These are phyloP conservation scores for Thamnidium elegans DNA, from an alignment of 192 early-diverging fungal species.

Conservation along the genomic window DNA sequence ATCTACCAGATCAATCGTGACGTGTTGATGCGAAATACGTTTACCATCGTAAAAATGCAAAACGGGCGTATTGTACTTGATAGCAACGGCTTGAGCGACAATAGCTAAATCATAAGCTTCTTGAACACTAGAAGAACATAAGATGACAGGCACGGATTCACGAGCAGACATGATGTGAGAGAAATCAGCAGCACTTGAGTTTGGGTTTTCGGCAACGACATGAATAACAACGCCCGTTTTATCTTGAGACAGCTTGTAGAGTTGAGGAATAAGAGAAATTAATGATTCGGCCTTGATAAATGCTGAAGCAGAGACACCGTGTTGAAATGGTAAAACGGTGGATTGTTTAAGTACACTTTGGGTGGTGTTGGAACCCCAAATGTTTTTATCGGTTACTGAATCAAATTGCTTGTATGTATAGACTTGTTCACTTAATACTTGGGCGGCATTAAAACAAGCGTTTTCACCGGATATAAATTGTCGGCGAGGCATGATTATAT, in stretches of 20 bases:
- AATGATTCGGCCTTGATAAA: slow-evolving; percentile 35
- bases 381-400: slow-evolving; percentile 21
- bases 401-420: slow-evolving; percentile 35
- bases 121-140: slow-evolving; percentile 75
- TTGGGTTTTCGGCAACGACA: slow-evolving; percentile 44
- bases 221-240: slow-evolving; percentile 54
- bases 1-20: slow-evolving; percentile 35
- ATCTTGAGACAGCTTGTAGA: slow-evolving; percentile 48
- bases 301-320: slow-evolving; percentile 25
- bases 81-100: slow-evolving; percentile 72
- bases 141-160: slow-evolving; percentile 72
- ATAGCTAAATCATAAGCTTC: slow-evolving; percentile 81
- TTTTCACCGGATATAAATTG: slow-evolving; percentile 32
- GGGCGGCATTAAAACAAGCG: slow-evolving; percentile 38
- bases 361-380: slow-evolving; percentile 29
- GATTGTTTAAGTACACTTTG: slow-evolving; percentile 38
- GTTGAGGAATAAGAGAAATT: slow-evolving; percentile 52
- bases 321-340: slow-evolving; percentile 23
- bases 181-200: slow-evolving; percentile 33
- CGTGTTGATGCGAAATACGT: slow-evolving; percentile 35
- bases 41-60: slow-evolving; percentile 61
- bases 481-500: slow-evolving; percentile 12
- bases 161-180: slow-evolving; percentile 71
- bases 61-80: slow-evolving; percentile 52
- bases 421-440: slow-evolving; percentile 43